Evolutionary conservation across 192 early-diverging fungal genomes (phyloP), one percentile per base, ranked within the genome.

Genomic region (Umbelopsis vinacea): DNA sequence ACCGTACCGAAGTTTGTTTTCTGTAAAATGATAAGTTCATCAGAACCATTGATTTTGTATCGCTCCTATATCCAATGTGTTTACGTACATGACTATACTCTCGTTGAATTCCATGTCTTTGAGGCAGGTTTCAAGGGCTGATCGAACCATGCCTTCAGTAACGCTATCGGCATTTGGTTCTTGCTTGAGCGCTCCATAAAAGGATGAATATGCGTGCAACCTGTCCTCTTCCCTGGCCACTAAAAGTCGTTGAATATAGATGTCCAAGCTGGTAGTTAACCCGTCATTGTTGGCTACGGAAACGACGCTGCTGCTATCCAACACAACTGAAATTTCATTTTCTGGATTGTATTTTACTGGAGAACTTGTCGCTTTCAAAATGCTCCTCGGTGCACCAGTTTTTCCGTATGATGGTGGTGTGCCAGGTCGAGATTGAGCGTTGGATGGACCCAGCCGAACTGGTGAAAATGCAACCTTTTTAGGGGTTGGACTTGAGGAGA

Each of bases 381-480:
- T 63, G 57, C 57, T 63, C 26, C 57, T 22, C 15, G 57, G 57
- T 14, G 57, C 14, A 7, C 29, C 33, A 29, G 29, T 14, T 63
- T 19, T 35, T 37, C 33, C 57, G 7, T 37, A n/a, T 37, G 26
- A 35, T 37, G 57, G 57, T n/a, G 57, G 57, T 2, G 57, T 63
- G 6, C 26, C 33, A 19, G 57, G 26, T 19, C 33, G 29, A 37
- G 14, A 37, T 33, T 63, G 57, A 11, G 57, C 15, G 19, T 63
- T 26, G 6, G 57, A 14, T 29, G 57, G 33, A n/a, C 57, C 57
- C 5, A 63, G 29, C 14, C 57, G 26, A 19, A 63, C 57, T 37
- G 57, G 57, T 37, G 57, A 63, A 37, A 63, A 63, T 63, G 57
- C 57, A 22, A 63, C 57, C 33, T 63, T 63, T 19, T 63, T 63